phyloP scores from a whole-genome alignment of 805 yeast genomes.

The Metschnikowia sp. region DNA sequence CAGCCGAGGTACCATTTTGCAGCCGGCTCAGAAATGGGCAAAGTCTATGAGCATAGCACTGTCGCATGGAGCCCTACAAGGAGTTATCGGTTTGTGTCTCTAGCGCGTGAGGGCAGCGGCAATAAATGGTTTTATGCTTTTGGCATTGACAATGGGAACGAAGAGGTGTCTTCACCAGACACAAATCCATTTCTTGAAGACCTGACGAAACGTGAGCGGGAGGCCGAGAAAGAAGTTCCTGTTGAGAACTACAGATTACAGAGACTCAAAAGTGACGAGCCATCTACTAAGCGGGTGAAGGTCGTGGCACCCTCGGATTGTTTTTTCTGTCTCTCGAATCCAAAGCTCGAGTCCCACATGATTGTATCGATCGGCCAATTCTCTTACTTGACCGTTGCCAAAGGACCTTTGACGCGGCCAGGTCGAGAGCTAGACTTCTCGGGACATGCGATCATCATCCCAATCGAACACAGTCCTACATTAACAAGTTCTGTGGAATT shows the following conservation, averaged over 20 bases:
- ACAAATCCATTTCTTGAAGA: constrained; percentile 23
- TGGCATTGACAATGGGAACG: constrained; percentile 22
- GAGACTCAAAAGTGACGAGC: background rate
- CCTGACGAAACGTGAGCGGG: constrained; percentile 2
- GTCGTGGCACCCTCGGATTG: constrained; percentile 60
- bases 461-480: constrained; percentile 67
- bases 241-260: background rate
- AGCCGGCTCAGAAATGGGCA: constrained; percentile 47
- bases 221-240: background rate
- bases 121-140: constrained; percentile 77
- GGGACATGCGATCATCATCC: constrained; percentile 80
- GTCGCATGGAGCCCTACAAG: constrained; percentile 51
- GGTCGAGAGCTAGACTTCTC: constrained; percentile 51
- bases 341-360: constrained; percentile 75
- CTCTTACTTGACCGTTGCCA: constrained; percentile 72
- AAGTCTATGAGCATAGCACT: constrained; percentile 53
- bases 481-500: constrained; percentile 5
- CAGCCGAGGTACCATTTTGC: constrained; percentile 70
- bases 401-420: constrained; percentile 74
- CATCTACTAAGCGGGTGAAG: constrained; percentile 14
- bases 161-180: constrained; percentile 12
- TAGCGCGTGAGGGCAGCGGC: constrained; percentile 55
- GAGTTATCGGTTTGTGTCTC: constrained; percentile 61
- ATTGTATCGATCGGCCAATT: constrained; percentile 68
- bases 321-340: constrained; percentile 81